A percentile compares a stretch with the other conserved stretches of the same genome.
Evolutionary conservation across 2,329 filamentous ascomycete genomes (phyloP).

Genomic region (Neonectria sp.): DNA sequence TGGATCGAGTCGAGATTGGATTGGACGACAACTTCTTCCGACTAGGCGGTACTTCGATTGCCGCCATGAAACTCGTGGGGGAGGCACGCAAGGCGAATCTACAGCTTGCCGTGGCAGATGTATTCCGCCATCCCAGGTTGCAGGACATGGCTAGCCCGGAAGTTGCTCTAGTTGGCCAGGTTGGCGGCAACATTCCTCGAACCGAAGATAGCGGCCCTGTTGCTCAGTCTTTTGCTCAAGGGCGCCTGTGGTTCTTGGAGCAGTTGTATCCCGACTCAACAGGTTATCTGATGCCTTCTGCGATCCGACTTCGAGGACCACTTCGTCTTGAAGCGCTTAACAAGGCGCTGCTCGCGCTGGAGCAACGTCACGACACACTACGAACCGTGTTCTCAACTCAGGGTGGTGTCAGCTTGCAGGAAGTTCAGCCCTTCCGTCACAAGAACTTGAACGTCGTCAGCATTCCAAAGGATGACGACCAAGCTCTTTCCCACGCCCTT

Average conservation of each 20-base stretch:
- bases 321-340: conserved; percentile 27
- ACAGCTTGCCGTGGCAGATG: conserved; percentile 48
- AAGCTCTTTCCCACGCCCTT: neutral
- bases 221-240: neutral
- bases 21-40: conserved; percentile 64
- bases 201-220: conserved; percentile 12
- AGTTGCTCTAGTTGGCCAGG: conserved; percentile 17
- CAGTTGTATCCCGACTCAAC: conserved; percentile 33
- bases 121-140: conserved; percentile 23
- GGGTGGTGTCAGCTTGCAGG: conserved; percentile 22
- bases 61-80: conserved; percentile 65
- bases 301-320: conserved; percentile 26
- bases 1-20: conserved; percentile 53
- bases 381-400: conserved; percentile 31
- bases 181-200: neutral
- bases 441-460: conserved; percentile 14
- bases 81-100: conserved; percentile 57
- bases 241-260: conserved; percentile 39
- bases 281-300: conserved; percentile 33
- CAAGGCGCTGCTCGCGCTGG: conserved; percentile 27
- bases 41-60: conserved; percentile 64
- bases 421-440: conserved; percentile 15
- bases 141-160: conserved; percentile 20
- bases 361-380: conserved; percentile 37
- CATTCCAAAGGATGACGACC: neutral